phyloP scores from a whole-genome alignment of 176 grass and related monocot species.

The Areca catechu region DNA sequence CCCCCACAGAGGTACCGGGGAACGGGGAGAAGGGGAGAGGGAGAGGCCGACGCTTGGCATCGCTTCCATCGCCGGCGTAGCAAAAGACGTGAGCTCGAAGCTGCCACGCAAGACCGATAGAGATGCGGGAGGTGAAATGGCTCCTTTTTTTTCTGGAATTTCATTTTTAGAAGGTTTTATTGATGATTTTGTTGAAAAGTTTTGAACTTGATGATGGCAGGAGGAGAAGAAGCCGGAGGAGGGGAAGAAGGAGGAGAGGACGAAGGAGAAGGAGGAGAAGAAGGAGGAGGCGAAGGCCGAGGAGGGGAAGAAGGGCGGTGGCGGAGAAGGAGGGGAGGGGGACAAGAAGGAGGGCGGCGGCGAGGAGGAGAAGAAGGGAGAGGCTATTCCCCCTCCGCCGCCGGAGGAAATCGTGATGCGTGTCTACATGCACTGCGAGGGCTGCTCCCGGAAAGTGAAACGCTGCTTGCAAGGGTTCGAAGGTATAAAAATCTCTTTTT shows the following conservation, averaged over 20 bases:
- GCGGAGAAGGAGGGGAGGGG: neutral
- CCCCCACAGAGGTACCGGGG: too few relatives aligned
- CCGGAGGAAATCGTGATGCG: conserved; percentile 51
- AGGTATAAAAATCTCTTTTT: conserved; percentile 14
- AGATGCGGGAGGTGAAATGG: too few relatives aligned
- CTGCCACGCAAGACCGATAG: too few relatives aligned
- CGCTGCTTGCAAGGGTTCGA: conserved; percentile 34
- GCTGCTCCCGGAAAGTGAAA: conserved; percentile 46
- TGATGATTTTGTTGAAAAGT: too few relatives aligned
- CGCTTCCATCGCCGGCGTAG: too few relatives aligned
- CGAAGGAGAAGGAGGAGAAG: neutral
- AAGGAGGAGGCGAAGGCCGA: conserved; percentile 5
- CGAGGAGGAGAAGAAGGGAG: conserved; percentile 3
- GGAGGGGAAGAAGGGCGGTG: conserved; percentile 10
- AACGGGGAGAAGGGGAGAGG: too few relatives aligned
- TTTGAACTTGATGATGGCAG: too few relatives aligned
- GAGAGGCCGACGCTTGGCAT: too few relatives aligned
- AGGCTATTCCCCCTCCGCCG: conserved; percentile 11
- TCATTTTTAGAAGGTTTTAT: too few relatives aligned
- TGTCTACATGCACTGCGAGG: conserved; percentile 55
- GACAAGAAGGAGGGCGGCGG: neutral
- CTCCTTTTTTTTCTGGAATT: too few relatives aligned
- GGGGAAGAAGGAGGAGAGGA: conserved; percentile 27
- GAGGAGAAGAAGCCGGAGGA: neutral
- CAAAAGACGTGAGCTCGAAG: too few relatives aligned